These are phyloP conservation scores for Crataegus laevigata DNA, from an alignment of 306 rosid species.

Conservation along the genomic window DNA sequence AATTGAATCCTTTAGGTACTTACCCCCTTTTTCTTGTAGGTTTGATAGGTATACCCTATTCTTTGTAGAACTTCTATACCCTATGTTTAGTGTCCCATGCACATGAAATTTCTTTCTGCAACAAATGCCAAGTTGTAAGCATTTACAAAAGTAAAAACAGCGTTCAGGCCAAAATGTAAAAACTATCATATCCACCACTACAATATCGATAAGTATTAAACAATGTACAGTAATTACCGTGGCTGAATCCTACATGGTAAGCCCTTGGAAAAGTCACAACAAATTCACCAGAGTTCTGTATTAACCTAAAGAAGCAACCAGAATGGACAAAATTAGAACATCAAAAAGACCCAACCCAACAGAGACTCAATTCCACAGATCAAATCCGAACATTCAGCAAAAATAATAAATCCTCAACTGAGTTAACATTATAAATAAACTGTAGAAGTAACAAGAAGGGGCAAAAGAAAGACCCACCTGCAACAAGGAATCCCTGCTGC, in stretches of 20 bases:
- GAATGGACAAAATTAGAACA: slow-evolving; percentile 28
- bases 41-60: background rate
- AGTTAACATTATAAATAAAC: background rate
- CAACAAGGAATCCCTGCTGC: slow-evolving; percentile 89
- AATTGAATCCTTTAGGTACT: background rate
- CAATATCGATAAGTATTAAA: background rate
- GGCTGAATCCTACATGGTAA: slow-evolving; percentile 99
- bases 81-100: background rate
- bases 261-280: slow-evolving; percentile 99
- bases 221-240: slow-evolving; percentile 64
- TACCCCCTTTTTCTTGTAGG: background rate
- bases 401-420: background rate
- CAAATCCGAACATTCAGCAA: slow-evolving; percentile 10
- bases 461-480: slow-evolving; percentile 50
- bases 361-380: slow-evolving; percentile 7
- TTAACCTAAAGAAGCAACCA: slow-evolving; percentile 60
- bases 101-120: slow-evolving; percentile 6
- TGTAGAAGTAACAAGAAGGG: background rate
- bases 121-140: slow-evolving; percentile 1
- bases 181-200: slow-evolving; percentile 1
- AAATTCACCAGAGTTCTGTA: slow-evolving; percentile 98
- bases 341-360: slow-evolving; percentile 7
- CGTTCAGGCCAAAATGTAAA: background rate
- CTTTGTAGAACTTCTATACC: background rate
- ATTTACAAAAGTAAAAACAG: background rate